A percentile compares a stretch with the other conserved stretches of the same genome.
phyloP scores from a whole-genome alignment of 2,329 filamentous ascomycete species.

The Dactylonectria estremocensis region DNA sequence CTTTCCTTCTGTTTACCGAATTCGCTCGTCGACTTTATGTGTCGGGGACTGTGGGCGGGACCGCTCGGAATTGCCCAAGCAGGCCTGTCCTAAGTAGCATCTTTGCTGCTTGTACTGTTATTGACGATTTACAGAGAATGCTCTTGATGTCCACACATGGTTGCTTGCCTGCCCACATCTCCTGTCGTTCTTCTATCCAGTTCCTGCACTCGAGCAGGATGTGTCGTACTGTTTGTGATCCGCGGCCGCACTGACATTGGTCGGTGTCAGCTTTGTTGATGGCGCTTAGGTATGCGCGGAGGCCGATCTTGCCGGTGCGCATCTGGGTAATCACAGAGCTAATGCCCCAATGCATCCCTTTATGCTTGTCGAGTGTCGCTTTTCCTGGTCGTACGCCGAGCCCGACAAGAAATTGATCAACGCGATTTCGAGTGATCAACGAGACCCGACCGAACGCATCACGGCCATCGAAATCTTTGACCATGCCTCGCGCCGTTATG shows the following conservation, averaged over 20 bases:
- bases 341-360: neutral
- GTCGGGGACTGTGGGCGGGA: constrained; percentile 9
- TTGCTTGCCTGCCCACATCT: too few species aligned
- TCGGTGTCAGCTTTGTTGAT: constrained; percentile 3
- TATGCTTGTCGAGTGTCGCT: neutral
- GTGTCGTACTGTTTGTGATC: neutral
- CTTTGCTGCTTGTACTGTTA: constrained; percentile 2
- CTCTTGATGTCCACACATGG: too few species aligned
- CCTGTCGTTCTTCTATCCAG: too few species aligned
- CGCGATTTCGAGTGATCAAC: too few species aligned
- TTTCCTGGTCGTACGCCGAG: neutral
- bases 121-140: too few species aligned
- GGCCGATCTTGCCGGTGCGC: constrained; percentile 16
- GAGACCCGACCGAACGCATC: too few species aligned
- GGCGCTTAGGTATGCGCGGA: constrained; percentile 1
- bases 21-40: constrained; percentile 44
- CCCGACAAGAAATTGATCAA: too few species aligned
- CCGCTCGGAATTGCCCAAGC: constrained; percentile 4
- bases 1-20: constrained; percentile 47
- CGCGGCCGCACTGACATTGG: neutral
- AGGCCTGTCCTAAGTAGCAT: constrained; percentile 2
- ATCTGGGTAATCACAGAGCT: constrained; percentile 10
- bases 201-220: too few species aligned
- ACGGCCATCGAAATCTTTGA: too few species aligned
- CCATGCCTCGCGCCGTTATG: too few species aligned